phyloP scores from a whole-genome alignment of 352 stramenopile genomes.

The Phytophthora agathidicida region DNA sequence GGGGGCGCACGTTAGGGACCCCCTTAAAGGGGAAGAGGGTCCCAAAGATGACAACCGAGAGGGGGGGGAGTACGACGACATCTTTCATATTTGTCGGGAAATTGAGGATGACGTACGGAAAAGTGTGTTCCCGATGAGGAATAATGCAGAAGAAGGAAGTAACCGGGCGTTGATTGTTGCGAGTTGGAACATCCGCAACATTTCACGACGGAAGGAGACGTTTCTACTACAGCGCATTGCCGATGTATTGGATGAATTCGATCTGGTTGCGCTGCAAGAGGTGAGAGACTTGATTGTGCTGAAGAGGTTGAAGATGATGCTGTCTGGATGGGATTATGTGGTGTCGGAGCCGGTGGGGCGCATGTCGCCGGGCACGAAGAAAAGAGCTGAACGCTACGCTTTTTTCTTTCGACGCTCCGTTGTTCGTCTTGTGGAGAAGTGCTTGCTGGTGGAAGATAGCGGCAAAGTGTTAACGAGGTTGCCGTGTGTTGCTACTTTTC shows the following conservation, averaged over 20 bases:
- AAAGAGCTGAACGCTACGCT: conserved; percentile 52
- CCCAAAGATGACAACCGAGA: not conserved
- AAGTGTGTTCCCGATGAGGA: conserved; percentile 34
- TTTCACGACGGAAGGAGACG: conserved; percentile 55
- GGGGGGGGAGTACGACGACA: not conserved
- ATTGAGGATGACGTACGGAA: conserved; percentile 43
- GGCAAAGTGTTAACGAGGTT: conserved; percentile 33
- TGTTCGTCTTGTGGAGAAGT: conserved; percentile 34
- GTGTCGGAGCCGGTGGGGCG: conserved; percentile 50
- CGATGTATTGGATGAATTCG: conserved; percentile 58
- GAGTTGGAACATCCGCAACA: conserved; percentile 81
- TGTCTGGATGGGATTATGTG: conserved; percentile 65
- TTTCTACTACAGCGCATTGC: conserved; percentile 51
- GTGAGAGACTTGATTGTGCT: conserved; percentile 69
- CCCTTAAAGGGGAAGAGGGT: not conserved
- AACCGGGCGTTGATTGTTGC: conserved; percentile 48
- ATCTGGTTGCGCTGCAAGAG: conserved; percentile 73
- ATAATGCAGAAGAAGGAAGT: not conserved
- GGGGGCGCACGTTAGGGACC: conserved; percentile 9
- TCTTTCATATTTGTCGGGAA: conserved; percentile 39
- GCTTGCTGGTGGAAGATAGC: conserved; percentile 16
- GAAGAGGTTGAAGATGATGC: conserved; percentile 56
- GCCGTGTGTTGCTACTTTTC: conserved; percentile 58
- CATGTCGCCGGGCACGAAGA: conserved; percentile 20
- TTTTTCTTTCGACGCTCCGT: conserved; percentile 57